Conservation (phyloP, 768 basidiomycete genomes). For the Suillus paluster region DNA sequence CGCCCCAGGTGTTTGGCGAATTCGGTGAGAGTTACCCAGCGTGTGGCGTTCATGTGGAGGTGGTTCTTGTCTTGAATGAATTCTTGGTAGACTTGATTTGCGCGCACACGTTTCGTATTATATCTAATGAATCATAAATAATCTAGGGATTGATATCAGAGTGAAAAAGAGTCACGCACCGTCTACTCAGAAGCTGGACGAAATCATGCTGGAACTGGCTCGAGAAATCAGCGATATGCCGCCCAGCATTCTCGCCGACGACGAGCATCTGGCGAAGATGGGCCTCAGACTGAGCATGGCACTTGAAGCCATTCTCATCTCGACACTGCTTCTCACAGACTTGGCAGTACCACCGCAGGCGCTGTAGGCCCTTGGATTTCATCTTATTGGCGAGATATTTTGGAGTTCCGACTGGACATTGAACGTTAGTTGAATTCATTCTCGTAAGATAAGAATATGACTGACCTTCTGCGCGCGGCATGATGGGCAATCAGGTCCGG, state of each 20-base stretch:
- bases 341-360: conserved; percentile 98
- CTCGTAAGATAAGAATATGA: not conserved
- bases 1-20: conserved; percentile 91
- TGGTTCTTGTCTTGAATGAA: conserved; percentile 94
- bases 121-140: conserved; percentile 29
- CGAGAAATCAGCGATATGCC: conserved; percentile 91
- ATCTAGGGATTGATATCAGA: not conserved
- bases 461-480: conserved; percentile 87
- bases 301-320: conserved; percentile 99
- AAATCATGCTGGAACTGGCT: conserved; percentile 90
- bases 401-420: conserved; percentile 73
- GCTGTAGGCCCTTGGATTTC: conserved; percentile 96
- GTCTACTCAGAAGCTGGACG: conserved; percentile 83
- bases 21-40: conserved; percentile 98
- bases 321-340: conserved; percentile 99
- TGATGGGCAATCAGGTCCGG: conserved; percentile 36
- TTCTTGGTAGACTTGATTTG: conserved; percentile 97
- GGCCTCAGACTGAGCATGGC: conserved; percentile 84
- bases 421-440: not conserved
- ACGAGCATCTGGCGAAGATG: conserved; percentile 98
- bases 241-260: conserved; percentile 92
- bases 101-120: conserved; percentile 95
- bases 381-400: conserved; percentile 94
- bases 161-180: conserved; percentile 48
- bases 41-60: conserved; percentile 97